Percentiles rank a stretch among this genome's conserved stretches.
Conservation (phyloP, 345 rosid species). For the Melaleuca alternifolia region DNA sequence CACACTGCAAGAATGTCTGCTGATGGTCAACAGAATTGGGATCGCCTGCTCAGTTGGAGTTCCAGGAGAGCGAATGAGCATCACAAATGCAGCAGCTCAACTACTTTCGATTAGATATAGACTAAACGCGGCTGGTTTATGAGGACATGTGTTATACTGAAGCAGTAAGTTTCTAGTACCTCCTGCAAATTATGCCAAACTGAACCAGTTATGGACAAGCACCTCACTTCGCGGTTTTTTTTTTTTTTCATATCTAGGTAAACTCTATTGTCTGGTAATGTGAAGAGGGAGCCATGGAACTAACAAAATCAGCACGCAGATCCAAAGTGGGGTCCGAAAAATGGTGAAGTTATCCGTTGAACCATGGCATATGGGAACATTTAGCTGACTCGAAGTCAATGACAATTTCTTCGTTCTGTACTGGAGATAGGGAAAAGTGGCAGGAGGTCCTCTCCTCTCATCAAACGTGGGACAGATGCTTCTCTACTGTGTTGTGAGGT, state of each 20-base stretch:
- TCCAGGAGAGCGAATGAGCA: not conserved
- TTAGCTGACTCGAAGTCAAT: not conserved
- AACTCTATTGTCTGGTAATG: not conserved
- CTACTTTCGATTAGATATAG: not conserved
- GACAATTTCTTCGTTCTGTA: not conserved
- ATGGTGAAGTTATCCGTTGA: not conserved
- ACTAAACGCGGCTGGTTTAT: not conserved
- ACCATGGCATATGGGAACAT: not conserved
- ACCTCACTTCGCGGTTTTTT: not conserved
- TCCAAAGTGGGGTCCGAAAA: not conserved
- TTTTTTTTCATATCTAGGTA: rapidly evolving
- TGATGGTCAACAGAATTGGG: constrained; percentile 1
- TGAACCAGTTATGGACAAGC: not conserved
- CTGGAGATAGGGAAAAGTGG: not conserved
- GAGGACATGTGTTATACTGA: not conserved
- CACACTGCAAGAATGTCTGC: not conserved
- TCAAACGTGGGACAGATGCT: not conserved
- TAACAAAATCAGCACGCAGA: not conserved
- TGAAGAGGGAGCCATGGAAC: not conserved
- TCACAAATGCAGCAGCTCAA: not conserved
- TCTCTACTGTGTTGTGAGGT: not conserved
- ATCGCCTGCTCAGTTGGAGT: constrained; percentile 5
- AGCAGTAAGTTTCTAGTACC: not conserved
- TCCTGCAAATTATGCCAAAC: not conserved
- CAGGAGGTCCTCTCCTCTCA: not conserved